Evolutionary conservation across 1,284 basidiomycete species (phyloP).

Genomic region (Sporisorium exsertum): DNA sequence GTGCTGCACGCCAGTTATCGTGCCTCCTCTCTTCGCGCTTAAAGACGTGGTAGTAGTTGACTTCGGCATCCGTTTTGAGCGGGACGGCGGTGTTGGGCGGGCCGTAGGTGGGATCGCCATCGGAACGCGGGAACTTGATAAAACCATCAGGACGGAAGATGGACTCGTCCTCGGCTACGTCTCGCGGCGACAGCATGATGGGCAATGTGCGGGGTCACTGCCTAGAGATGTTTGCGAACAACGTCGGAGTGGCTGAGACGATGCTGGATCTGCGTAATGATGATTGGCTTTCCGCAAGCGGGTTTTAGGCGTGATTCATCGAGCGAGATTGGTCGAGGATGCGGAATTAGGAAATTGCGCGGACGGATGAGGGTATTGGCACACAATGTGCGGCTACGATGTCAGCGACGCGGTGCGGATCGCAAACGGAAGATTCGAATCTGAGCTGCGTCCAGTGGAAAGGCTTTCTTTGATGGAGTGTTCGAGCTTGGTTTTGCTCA

Average conservation of each 20-base stretch:
- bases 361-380: not conserved
- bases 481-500: not conserved
- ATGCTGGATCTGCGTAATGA: not conserved
- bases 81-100: constrained; percentile 45
- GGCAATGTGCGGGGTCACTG: not conserved
- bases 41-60: constrained; percentile 56
- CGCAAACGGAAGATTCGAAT: not conserved
- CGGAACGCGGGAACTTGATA: constrained; percentile 54
- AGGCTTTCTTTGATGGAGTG: not conserved
- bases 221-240: not conserved
- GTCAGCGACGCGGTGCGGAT: not conserved
- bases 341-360: not conserved
- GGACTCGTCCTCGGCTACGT: constrained; percentile 42
- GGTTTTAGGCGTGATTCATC: not conserved
- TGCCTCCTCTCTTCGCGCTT: constrained; percentile 34
- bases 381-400: not conserved
- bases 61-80: constrained; percentile 38
- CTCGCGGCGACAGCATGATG: constrained; percentile 23
- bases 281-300: not conserved
- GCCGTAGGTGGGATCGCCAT: constrained; percentile 48
- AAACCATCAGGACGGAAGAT: constrained; percentile 55
- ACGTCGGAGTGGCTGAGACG: not conserved
- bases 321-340: not conserved
- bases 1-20: constrained; percentile 31
- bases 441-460: not conserved